A percentile compares a stretch with the other conserved stretches of the same genome.
These are phyloP conservation scores for Candida insectorum DNA, from an alignment of 805 yeast species.

Conservation along the genomic window DNA sequence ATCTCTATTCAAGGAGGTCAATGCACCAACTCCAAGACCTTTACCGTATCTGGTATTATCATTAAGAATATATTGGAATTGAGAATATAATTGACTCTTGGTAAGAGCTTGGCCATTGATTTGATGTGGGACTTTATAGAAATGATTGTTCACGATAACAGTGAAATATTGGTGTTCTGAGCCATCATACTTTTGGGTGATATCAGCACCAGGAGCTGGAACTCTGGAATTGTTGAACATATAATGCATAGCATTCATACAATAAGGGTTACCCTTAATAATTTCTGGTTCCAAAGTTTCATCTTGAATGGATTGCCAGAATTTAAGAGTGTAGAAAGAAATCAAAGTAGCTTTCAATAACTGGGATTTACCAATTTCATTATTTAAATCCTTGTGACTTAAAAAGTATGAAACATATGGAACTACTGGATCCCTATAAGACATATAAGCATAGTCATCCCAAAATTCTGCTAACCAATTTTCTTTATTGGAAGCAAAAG, in stretches of 20 bases:
- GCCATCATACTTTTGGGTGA: slow-evolving; percentile 50
- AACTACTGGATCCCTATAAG: slow-evolving; percentile 89
- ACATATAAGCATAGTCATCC: slow-evolving; percentile 91
- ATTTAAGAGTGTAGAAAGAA: slow-evolving; percentile 62
- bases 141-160: slow-evolving; percentile 72
- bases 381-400: slow-evolving; percentile 67
- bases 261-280: slow-evolving; percentile 73
- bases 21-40: slow-evolving; percentile 65
- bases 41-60: slow-evolving; percentile 39
- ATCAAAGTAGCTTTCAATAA: slow-evolving; percentile 74
- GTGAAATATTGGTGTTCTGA: slow-evolving; percentile 62
- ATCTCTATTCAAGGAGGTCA: slow-evolving; percentile 85
- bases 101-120: slow-evolving; percentile 41
- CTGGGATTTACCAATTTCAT: slow-evolving; percentile 60
- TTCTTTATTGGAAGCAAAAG: slow-evolving; percentile 58
- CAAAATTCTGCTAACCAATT: slow-evolving; percentile 93
- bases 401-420: slow-evolving; percentile 92
- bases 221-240: slow-evolving; percentile 89
- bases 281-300: slow-evolving; percentile 82
- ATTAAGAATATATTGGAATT: slow-evolving; percentile 51
- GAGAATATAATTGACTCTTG: slow-evolving; percentile 50
- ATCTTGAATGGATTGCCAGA: slow-evolving; percentile 60
- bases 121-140: slow-evolving; percentile 73
- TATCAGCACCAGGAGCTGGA: slow-evolving; percentile 66
- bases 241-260: slow-evolving; percentile 89